Conservation (phyloP, 768 basidiomycete genomes). For the Rickenella mellea region DNA sequence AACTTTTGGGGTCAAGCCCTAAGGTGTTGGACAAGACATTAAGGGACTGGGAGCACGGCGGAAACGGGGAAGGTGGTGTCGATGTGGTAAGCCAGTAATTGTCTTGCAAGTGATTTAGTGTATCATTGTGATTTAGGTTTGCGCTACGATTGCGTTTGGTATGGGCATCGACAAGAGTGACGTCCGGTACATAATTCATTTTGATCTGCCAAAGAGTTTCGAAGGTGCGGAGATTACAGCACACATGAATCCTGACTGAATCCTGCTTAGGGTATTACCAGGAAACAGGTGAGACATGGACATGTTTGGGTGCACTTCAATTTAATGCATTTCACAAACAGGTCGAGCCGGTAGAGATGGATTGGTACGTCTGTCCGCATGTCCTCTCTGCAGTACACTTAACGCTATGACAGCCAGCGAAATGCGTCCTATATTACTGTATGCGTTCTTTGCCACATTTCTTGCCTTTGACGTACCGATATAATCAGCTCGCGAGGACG, state of each 20-base stretch:
- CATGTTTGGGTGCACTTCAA: neutral
- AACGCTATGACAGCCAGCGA: constrained; percentile 44
- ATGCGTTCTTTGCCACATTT: constrained; percentile 12
- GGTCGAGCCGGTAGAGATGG: constrained; percentile 79
- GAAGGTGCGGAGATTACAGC: constrained; percentile 42
- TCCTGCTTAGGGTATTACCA: constrained; percentile 64
- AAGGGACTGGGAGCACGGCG: constrained; percentile 50
- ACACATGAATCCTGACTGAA: constrained; percentile 3
- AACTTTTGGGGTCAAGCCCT: constrained; percentile 22
- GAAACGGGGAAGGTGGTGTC: constrained; percentile 39
- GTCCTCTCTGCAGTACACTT: neutral
- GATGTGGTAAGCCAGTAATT: constrained; percentile 43
- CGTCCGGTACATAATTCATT: constrained; percentile 65
- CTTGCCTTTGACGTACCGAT: neutral
- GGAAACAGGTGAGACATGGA: constrained; percentile 55
- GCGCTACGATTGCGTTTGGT: constrained; percentile 78
- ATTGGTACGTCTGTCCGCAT: constrained; percentile 30
- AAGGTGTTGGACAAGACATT: constrained; percentile 41
- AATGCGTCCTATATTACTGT: constrained; percentile 82
- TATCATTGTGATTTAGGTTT: constrained; percentile 45
- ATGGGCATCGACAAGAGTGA: constrained; percentile 82
- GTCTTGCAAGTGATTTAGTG: neutral
- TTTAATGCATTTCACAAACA: constrained; percentile 16
- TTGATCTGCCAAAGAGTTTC: constrained; percentile 73
- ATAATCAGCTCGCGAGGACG: constrained; percentile 65